These are phyloP conservation scores for Globisporangium takayamanum DNA, from an alignment of 352 stramenopile genomes.

Conservation along the genomic window DNA sequence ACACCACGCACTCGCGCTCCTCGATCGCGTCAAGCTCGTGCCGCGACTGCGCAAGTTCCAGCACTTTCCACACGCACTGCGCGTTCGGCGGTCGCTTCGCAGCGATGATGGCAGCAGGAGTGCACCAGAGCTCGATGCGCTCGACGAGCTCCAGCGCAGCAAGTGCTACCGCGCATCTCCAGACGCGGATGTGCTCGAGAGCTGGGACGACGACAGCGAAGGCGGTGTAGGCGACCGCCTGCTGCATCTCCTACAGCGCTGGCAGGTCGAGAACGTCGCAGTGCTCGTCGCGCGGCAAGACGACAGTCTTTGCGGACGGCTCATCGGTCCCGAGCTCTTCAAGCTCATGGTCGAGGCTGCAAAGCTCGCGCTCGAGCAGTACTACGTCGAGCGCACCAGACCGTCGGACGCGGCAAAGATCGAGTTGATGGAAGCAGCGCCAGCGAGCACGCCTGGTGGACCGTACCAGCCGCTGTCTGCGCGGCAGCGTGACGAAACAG, in stretches of 20 bases:
- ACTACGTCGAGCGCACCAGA: slow-evolving; percentile 47
- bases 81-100: slow-evolving; percentile 17
- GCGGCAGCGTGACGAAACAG: slow-evolving; percentile 2
- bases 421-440: slow-evolving; percentile 21
- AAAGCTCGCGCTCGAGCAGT: slow-evolving; percentile 72
- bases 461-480: slow-evolving; percentile 13
- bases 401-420: slow-evolving; percentile 44
- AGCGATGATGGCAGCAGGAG: background rate
- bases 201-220: slow-evolving; percentile 46
- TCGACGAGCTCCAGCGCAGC: slow-evolving; percentile 4
- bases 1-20: slow-evolving; percentile 17
- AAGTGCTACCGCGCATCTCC: slow-evolving; percentile 10
- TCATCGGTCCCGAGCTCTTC: slow-evolving; percentile 63
- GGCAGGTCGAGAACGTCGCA: slow-evolving; percentile 71
- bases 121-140: background rate
- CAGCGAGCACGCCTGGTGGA: slow-evolving; percentile 7
- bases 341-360: slow-evolving; percentile 59
- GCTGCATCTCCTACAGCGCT: slow-evolving; percentile 74
- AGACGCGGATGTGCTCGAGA: slow-evolving; percentile 35
- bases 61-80: slow-evolving; percentile 41
- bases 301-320: slow-evolving; percentile 48
- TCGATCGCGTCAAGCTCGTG: slow-evolving; percentile 23
- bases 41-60: slow-evolving; percentile 38
- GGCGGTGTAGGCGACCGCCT: slow-evolving; percentile 60
- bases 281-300: slow-evolving; percentile 61